Base-by-base conservation (phyloP, 345 rosid genomes). In the Dovyalis caffra region DNA sequence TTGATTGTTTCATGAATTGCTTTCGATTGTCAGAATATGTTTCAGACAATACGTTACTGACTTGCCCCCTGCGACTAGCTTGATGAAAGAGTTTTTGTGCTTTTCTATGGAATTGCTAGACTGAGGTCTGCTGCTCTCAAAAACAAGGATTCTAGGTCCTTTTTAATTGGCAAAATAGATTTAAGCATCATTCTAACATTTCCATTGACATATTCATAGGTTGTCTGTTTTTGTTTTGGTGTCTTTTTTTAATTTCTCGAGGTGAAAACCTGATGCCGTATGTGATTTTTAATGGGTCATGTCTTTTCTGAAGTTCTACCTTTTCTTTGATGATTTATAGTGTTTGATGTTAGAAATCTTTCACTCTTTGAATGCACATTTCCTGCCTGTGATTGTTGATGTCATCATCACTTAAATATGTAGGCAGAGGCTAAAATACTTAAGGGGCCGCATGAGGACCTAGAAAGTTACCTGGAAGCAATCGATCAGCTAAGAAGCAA, bases 391-490 rank as follows among this genome's bases (percentile, higher is more conserved):
- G n/a, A 63, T 63, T 65, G 38, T 58, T 82, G 45, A 72, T 72
- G 43, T 37, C 71, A 56, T 77, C 69, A 62, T 76, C 64, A 33
- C 70, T 83, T 78, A 66, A 74, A 80, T 64, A 76, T 80, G 69
- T 78, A 95, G 99, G 98, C 99, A 72, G 99, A 95, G 87, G 82
- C 90, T 70, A 90, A 89, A 88, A 90, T 95, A 86, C 91, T 90
- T 57, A 91, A 81, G 81, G 99, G 99, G 51, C 99, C 99, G 40
- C 97, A 88, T 82, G 99, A 93, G 82, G 92, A 95, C 77, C 80
- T 95, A 65, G 97, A 95, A 83, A 88, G 95, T 83, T 95, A 95
- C 79, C 81, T 95, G 40, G 93, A 81, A 68, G 98, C 99, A 49
- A 91, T 95, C 25, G 94, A 90, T 79, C 99, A 89, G 76, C 87